Percentiles rank a stretch among this genome's conserved stretches.
phyloP scores from a whole-genome alignment of 2,329 filamentous ascomycete species.

The Penicillium corylophilum region DNA sequence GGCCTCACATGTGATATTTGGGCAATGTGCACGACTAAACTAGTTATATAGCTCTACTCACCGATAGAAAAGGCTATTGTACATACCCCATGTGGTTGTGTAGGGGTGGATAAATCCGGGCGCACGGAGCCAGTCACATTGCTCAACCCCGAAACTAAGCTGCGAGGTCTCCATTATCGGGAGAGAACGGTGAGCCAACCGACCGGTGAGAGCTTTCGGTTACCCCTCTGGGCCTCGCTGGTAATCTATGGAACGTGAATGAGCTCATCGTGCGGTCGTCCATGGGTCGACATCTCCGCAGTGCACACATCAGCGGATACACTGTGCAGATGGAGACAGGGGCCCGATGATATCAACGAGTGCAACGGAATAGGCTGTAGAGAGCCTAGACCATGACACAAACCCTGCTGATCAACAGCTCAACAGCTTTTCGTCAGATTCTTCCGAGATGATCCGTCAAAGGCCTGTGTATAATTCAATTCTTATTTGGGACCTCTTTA shows the following conservation, averaged over 20 bases:
- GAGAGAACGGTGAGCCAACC: conserved; percentile 13
- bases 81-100: neutral
- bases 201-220: conserved; percentile 13
- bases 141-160: neutral
- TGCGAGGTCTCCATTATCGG: conserved; percentile 2
- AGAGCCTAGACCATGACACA: neutral
- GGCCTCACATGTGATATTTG: conserved; percentile 1
- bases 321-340: neutral
- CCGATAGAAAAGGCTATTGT: neutral
- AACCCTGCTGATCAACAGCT: conserved; percentile 3
- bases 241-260: conserved; percentile 1
- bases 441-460: neutral
- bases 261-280: conserved; percentile 14
- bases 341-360: neutral
- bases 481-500: neutral
- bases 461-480: neutral
- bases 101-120: neutral
- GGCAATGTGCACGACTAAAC: neutral
- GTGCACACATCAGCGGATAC: neutral
- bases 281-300: neutral
- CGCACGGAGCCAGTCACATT: conserved; percentile 3
- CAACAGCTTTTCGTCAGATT: neutral
- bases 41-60: neutral
- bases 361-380: neutral
- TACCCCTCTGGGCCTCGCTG: neutral